Evolutionary conservation across 148 eudicot species (phyloP).

Genomic region (Rhododendron griersonianum): DNA sequence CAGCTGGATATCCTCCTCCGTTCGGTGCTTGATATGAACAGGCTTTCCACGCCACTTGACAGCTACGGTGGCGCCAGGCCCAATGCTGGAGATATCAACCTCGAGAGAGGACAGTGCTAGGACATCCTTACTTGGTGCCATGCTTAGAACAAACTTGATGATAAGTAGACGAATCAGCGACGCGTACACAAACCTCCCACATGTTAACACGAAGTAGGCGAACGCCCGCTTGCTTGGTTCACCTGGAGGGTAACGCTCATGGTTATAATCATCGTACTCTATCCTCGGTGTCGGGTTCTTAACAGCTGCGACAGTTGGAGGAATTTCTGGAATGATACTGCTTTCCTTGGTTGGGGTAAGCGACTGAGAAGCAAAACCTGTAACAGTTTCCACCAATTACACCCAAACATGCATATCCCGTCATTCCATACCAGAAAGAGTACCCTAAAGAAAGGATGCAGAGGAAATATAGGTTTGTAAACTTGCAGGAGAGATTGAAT

Average conservation of each 20-base stretch:
- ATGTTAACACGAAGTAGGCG: slow-evolving; percentile 63
- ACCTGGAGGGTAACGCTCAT: slow-evolving; percentile 63
- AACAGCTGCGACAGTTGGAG: slow-evolving; percentile 61
- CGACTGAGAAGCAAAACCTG: slow-evolving; percentile 51
- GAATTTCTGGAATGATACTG: slow-evolving; percentile 29
- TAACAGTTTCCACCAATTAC: background rate
- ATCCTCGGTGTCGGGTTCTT: slow-evolving; percentile 63
- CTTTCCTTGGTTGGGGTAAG: slow-evolving; percentile 33
- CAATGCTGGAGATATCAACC: slow-evolving; percentile 69
- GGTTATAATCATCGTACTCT: slow-evolving; percentile 53
- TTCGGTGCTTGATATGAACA: slow-evolving; percentile 63
- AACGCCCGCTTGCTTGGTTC: slow-evolving; percentile 34
- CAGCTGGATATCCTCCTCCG: slow-evolving; percentile 50
- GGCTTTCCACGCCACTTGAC: slow-evolving; percentile 96
- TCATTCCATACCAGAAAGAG: background rate
- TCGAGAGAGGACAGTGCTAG: slow-evolving; percentile 72
- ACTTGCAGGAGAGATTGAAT: background rate
- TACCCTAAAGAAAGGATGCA: background rate
- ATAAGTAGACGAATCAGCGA: slow-evolving; percentile 61
- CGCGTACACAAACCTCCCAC: slow-evolving; percentile 70
- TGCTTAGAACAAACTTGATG: slow-evolving; percentile 71
- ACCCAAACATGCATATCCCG: background rate
- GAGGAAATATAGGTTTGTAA: background rate
- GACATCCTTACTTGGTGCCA: slow-evolving; percentile 76
- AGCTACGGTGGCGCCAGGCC: slow-evolving; percentile 64